Base-by-base conservation (phyloP, 2,329 filamentous ascomycete genomes). In the Colletotrichum caudatum region DNA sequence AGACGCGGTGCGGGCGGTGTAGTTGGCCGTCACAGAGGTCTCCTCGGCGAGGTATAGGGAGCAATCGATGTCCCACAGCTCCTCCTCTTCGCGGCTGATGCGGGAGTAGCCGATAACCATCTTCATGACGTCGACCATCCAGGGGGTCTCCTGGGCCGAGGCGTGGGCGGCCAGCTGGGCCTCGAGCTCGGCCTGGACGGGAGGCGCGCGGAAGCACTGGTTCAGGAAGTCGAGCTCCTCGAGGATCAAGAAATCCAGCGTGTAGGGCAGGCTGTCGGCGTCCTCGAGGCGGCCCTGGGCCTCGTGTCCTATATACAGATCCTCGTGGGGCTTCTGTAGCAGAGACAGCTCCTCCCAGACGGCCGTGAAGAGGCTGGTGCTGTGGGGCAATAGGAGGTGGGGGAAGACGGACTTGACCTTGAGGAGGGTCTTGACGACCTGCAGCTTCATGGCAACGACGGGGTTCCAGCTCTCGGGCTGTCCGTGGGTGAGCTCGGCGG, bases 221-320 rank as follows among this genome's bases (percentile, higher is more conserved):
- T 97, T 96, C 79, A 99, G 89, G 78, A 98, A 95, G 81, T 99
- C 96, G 33, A 99, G 86, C 80, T 98, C 95, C 80, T 99, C 96
- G 9, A 98, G 85, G 4, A 98, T 91, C 63, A 99, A 87, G 78
- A 97, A 96, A 81, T 99, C 96, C 33, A 99, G 86, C 1, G 95
- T 97, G 81, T 97, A 98, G 0, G 95, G 94, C n/a, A 99, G 86
- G 53, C 91, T 91, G 79, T 99, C 95, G 4, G 93, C 90, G 80
- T 98, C 95, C 80, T 97, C 95, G 44, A 98, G 83, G 48, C 95
- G 91, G 66, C 94, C 94, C 81, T 98, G 95, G 57, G 92, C 90
- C 76, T 95, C 94, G 74, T 93, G 91, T 66, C 93, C 88, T 75
- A 98, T 93, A 81, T 97, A 99, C 78, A 97, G 91, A 74, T 92